A percentile compares a stretch with the other conserved stretches of the same genome.
Conservation (phyloP, 208 protist genomes). For the Leishmania tarentolae region DNA sequence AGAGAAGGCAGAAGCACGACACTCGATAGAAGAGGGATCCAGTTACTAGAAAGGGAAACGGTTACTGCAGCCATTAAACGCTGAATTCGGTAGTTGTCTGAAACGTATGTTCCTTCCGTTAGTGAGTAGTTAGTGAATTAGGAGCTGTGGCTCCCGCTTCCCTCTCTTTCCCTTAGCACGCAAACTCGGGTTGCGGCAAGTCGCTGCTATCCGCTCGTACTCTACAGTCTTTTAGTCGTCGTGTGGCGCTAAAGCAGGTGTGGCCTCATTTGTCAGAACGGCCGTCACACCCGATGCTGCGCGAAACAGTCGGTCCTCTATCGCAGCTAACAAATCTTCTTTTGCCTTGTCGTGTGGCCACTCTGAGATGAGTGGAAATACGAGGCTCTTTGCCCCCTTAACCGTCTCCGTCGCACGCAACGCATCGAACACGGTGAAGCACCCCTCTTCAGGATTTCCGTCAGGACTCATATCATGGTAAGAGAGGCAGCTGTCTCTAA, state of each 20-base stretch:
- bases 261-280: slow-evolving; percentile 28
- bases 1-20: background rate
- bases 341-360: slow-evolving; percentile 49
- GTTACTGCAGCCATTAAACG: background rate
- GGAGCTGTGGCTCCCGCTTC: background rate
- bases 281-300: slow-evolving; percentile 86
- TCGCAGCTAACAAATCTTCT: slow-evolving; percentile 69
- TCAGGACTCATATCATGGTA: slow-evolving; percentile 72
- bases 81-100: background rate
- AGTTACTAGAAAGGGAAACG: background rate
- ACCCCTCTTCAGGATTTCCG: slow-evolving; percentile 69
- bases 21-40: background rate
- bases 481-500: slow-evolving; percentile 44
- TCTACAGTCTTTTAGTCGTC: background rate
- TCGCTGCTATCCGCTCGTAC: background rate
- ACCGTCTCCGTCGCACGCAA: slow-evolving; percentile 85
- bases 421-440: slow-evolving; percentile 79
- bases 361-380: slow-evolving; percentile 90
- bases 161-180: background rate
- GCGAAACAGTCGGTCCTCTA: slow-evolving; percentile 91
- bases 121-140: background rate
- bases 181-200: background rate
- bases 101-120: background rate
- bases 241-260: background rate
- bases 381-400: slow-evolving; percentile 48